phyloP scores from a whole-genome alignment of 139 green algal species.

The Prasinococcaceae sp. region DNA sequence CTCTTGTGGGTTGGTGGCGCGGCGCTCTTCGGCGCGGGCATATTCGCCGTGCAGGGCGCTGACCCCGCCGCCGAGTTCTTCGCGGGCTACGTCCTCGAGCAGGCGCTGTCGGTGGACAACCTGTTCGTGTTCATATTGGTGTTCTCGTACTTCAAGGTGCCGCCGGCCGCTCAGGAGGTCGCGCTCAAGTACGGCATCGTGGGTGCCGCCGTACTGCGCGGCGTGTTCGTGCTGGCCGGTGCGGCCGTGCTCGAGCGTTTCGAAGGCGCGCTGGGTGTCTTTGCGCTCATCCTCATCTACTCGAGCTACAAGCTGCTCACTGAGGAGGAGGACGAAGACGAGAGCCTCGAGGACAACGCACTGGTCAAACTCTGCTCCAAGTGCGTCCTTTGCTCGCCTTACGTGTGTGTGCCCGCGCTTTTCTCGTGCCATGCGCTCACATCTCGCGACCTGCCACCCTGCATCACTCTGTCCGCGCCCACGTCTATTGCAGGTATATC shows the following conservation, averaged over 20 bases:
- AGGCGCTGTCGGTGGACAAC: slow-evolving; percentile 90
- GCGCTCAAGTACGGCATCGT: too few relatives aligned
- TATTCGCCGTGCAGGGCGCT: not conserved
- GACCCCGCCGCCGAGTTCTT: not conserved
- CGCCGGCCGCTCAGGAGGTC: too few relatives aligned
- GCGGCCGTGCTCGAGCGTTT: slow-evolving; percentile 67
- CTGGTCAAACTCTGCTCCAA: slow-evolving; percentile 61
- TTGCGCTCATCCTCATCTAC: slow-evolving; percentile 83
- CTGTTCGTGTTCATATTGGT: slow-evolving; percentile 97
- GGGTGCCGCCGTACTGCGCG: too few relatives aligned
- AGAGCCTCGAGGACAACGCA: slow-evolving; percentile 51
- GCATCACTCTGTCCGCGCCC: too few relatives aligned
- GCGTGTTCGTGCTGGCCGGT: too few relatives aligned
- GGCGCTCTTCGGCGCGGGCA: not conserved
- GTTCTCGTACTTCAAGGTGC: slow-evolving; percentile 57
- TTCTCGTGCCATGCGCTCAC: too few relatives aligned
- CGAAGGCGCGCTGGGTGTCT: slow-evolving; percentile 72
- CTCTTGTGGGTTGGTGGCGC: slow-evolving; percentile 1
- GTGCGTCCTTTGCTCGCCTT: too few relatives aligned
- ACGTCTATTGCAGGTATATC: too few relatives aligned
- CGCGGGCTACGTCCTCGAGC: slow-evolving; percentile 93
- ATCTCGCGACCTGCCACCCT: too few relatives aligned
- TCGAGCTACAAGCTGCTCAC: slow-evolving; percentile 45
- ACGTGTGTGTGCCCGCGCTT: too few relatives aligned
- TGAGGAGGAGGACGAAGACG: slow-evolving; percentile 47